Evolutionary conservation across 2,329 filamentous ascomycete species (phyloP).

Genomic region (Dryadomyces quercus-mongolicae): DNA sequence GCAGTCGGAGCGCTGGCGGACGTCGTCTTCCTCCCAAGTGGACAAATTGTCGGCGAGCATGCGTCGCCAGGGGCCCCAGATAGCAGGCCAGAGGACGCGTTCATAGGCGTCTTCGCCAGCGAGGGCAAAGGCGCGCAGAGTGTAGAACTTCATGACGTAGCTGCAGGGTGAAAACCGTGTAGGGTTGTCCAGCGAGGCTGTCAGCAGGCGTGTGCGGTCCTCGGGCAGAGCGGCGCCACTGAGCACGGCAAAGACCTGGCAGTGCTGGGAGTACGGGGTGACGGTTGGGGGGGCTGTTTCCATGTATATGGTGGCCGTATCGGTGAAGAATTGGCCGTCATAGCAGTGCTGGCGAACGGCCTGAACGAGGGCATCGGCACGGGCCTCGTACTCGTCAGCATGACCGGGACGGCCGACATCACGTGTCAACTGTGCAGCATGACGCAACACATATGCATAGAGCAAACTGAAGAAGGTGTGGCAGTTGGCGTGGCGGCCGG

Average conservation of each 20-base stretch:
- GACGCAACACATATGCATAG: constrained; percentile 23
- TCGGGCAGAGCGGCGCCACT: constrained; percentile 17
- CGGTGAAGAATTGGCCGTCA: constrained; percentile 21
- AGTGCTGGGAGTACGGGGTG: constrained; percentile 21
- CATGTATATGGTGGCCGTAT: constrained; percentile 12
- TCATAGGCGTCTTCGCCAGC: constrained; percentile 22
- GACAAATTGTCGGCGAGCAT: constrained; percentile 25
- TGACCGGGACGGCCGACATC: constrained; percentile 20
- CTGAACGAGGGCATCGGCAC: constrained; percentile 13
- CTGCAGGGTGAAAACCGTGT: constrained; percentile 20
- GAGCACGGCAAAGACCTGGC: constrained; percentile 23
- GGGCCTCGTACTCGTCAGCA: constrained; percentile 18
- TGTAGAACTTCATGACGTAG: constrained; percentile 28
- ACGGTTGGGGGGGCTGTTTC: constrained; percentile 7
- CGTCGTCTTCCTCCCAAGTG: constrained; percentile 30
- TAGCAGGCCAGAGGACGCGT: constrained; percentile 15
- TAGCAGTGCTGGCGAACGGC: constrained; percentile 21
- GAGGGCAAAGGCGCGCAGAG: constrained; percentile 22
- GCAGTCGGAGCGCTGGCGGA: constrained; percentile 28
- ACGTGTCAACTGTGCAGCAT: constrained; percentile 19
- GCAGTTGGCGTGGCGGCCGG: constrained; percentile 21
- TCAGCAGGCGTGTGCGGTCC: constrained; percentile 14
- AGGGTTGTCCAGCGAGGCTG: constrained; percentile 13
- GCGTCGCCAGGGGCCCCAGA: constrained; percentile 24
- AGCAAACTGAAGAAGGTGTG: constrained; percentile 29